Evolutionary conservation across 2,329 filamentous ascomycete genomes (phyloP), one percentile per base, ranked within the genome.

Genomic region (Cladophialophora psammophila): DNA sequence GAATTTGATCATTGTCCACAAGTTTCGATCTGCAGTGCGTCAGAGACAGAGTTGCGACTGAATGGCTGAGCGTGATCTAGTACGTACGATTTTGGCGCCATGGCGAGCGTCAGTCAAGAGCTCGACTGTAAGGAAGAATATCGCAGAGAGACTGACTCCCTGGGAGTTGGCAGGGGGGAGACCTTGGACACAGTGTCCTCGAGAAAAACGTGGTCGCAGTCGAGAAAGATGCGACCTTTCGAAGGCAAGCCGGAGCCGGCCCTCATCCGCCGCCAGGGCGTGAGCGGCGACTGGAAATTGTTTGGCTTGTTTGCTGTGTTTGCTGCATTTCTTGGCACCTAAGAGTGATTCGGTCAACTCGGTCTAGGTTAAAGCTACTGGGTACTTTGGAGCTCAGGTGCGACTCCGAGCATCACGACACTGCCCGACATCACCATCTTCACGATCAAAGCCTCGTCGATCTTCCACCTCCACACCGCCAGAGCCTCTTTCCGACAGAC

Each of bases 1-100:
- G 87, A 80, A 99, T 96, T 85, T 97, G 92, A 74, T 90, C 82
- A 81, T 93, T 94, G 82, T 96, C 92, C 80, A 98, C 93, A 80
- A 99, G 91, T 79, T 66, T 71, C 9, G 68, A 62, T 62, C 71
- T 72, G 64, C 15, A 42, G 34, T 40, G 34, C 35, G 50, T 60
- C 26, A 65, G 60, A 35, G 10, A n/a, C 57, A 40, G 35, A 20
- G 62, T 40, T 61, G 57, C 5, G 34, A 54, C 4, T 26, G n/a
- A 18, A 40, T 7, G n/a, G 32, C 13, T 2, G 45, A 15, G n/a
- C 10, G 48, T 9, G 45, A 50, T 31, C 15, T 55, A 38, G 20
- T 40, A 64, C 66, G 42, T 67, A 69, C 66, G 59, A 55, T 71
- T 60, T 65, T 38, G 58, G 58, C 58, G 72, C 69, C 72, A 73